These are phyloP conservation scores for Oryza glaberrima DNA, from an alignment of 176 grass and related monocot genomes.

Conservation along the genomic window DNA sequence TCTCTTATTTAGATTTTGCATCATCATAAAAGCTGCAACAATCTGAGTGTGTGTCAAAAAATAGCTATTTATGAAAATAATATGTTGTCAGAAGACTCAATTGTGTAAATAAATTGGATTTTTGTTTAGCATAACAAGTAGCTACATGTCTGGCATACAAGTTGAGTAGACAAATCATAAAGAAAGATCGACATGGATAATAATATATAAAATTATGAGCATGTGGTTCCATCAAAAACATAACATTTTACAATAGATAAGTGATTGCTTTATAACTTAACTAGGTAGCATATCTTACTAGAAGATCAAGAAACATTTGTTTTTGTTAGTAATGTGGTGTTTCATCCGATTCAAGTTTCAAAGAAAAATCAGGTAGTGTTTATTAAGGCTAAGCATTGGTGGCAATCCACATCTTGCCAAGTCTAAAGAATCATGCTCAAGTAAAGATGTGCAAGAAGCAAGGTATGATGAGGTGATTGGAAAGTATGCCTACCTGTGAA, in stretches of 20 bases:
- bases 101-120: constrained; percentile 1
- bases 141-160: not conserved
- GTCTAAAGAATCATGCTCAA: constrained; percentile 7
- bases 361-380: constrained; percentile 3
- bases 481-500: constrained; percentile 71
- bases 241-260: not conserved
- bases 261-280: not conserved
- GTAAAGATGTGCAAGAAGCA: constrained; percentile 13
- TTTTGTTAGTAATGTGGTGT: not conserved
- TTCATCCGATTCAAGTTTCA: not conserved
- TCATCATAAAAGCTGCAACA: constrained; percentile 97
- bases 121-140: constrained; percentile 33
- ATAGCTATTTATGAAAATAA: constrained; percentile 15
- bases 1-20: constrained; percentile 68
- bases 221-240: not conserved
- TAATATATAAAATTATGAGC: not conserved
- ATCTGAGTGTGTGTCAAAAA: constrained; percentile 55
- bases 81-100: constrained; percentile 12
- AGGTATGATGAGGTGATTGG: not conserved
- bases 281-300: not conserved
- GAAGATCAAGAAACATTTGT: no score
- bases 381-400: not conserved
- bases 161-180: constrained; percentile 20
- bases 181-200: not conserved
- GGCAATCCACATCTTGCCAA: not conserved